phyloP scores from a whole-genome alignment of 306 rosid genomes.

The Coriaria nepalensis region DNA sequence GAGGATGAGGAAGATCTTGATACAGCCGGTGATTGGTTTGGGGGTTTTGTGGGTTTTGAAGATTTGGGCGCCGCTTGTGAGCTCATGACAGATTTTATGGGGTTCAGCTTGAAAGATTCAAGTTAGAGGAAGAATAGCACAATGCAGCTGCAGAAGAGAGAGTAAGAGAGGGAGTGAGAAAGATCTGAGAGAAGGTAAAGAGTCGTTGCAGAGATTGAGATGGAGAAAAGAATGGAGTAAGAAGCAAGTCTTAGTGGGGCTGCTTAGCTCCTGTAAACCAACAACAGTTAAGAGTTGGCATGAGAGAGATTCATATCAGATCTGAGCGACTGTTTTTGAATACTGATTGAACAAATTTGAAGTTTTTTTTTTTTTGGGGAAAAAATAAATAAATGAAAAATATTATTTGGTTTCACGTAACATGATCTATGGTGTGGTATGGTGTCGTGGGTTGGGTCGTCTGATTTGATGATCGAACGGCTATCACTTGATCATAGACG shows the following conservation, averaged over 20 bases:
- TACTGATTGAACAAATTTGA: no score
- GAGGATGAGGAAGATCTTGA: constrained; percentile 46
- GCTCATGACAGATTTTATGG: constrained; percentile 24
- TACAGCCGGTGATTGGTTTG: constrained; percentile 26
- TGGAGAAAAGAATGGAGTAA: constrained; percentile 16
- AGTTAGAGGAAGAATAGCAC: neutral
- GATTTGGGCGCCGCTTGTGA: constrained; percentile 30
- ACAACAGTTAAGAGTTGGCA: constrained; percentile 6
- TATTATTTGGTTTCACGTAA: no score
- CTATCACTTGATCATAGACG: no score
- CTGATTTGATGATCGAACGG: no score
- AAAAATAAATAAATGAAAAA: no score
- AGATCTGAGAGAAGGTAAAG: neutral
- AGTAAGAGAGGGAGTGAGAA: constrained; percentile 2
- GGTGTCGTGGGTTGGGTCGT: no score
- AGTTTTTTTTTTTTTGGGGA: no score
- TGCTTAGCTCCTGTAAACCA: no score
- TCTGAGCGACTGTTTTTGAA: no score
- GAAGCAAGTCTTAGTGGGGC: constrained; percentile 23
- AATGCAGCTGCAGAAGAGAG: constrained; percentile 7
- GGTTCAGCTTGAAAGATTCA: neutral
- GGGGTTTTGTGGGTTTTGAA: constrained; percentile 44
- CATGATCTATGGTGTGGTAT: no score
- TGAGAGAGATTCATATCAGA: constrained; percentile 4
- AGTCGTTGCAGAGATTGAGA: constrained; percentile 1